Conservation (phyloP, 768 basidiomycete genomes). For the Coprinellus micaceus region DNA sequence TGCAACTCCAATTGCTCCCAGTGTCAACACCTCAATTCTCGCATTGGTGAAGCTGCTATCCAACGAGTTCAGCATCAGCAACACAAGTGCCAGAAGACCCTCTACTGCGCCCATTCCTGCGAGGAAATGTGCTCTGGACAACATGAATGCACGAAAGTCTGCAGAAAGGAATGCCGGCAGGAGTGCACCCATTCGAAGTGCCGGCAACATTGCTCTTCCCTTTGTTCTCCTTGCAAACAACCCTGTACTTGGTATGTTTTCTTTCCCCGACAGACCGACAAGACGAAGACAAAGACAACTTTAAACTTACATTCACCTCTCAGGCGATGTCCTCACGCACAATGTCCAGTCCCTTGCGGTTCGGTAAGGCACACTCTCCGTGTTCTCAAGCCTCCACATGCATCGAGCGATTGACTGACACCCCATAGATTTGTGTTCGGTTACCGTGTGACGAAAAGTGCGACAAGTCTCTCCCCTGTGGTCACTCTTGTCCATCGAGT, state of each 20-base stretch:
- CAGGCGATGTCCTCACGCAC: slow-evolving; percentile 52
- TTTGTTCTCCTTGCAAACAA: slow-evolving; percentile 62
- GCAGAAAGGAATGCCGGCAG: slow-evolving; percentile 48
- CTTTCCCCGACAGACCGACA: neutral
- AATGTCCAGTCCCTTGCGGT: slow-evolving; percentile 63
- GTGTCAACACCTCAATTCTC: slow-evolving; percentile 36
- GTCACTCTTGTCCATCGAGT: slow-evolving; percentile 69
- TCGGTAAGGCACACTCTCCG: slow-evolving; percentile 43
- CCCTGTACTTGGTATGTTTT: slow-evolving; percentile 48
- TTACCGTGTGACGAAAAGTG: slow-evolving; percentile 63
- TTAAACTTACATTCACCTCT: too few relatives aligned
- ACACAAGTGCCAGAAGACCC: slow-evolving; percentile 48
- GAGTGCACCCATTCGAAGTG: slow-evolving; percentile 53
- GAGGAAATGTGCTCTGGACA: slow-evolving; percentile 42
- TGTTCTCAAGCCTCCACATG: neutral
- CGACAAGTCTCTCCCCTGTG: slow-evolving; percentile 45
- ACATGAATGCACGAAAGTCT: slow-evolving; percentile 47
- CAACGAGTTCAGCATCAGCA: slow-evolving; percentile 32
- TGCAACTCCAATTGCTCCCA: slow-evolving; percentile 48
- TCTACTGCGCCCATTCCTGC: slow-evolving; percentile 60
- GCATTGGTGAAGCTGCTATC: slow-evolving; percentile 10
- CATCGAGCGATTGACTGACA: neutral
- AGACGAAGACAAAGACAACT: too few relatives aligned
- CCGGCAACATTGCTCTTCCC: slow-evolving; percentile 41
- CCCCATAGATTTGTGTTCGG: slow-evolving; percentile 53